A percentile compares a stretch with the other conserved stretches of the same genome.
Conservation (phyloP, 2,329 filamentous ascomycete species). For the Neofusicoccum laricinum region DNA sequence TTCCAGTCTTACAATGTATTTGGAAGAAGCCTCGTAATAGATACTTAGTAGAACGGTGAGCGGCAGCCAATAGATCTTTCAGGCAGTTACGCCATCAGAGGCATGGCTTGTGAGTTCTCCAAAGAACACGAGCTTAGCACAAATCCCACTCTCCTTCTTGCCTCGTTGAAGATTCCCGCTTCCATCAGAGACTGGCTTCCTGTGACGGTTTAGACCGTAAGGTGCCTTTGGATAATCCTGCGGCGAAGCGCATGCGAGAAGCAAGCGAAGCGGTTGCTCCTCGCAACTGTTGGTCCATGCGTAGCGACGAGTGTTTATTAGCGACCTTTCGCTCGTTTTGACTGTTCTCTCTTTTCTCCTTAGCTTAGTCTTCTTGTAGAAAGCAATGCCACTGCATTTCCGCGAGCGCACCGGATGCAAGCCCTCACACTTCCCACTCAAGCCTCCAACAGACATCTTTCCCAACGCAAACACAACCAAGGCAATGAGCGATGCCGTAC, state of each 20-base stretch:
- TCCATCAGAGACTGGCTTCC: neutral
- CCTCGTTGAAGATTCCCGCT: conserved; percentile 3
- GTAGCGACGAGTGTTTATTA: too few relatives aligned
- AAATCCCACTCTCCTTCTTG: neutral
- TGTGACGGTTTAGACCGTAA: too few relatives aligned
- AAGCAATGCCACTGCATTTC: too few relatives aligned
- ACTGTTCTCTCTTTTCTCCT: too few relatives aligned
- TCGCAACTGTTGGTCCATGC: too few relatives aligned
- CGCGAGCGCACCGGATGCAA: neutral
- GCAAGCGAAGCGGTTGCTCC: too few relatives aligned
- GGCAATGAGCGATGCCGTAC: neutral
- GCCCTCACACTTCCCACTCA: neutral
- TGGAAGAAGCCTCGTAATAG: neutral
- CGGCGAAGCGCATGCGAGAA: too few relatives aligned
- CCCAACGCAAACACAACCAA: conserved; percentile 5
- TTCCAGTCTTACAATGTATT: neutral
- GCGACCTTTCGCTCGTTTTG: too few relatives aligned
- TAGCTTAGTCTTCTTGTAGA: too few relatives aligned
- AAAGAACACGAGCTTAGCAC: neutral
- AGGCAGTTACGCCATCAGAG: neutral
- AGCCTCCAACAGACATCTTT: neutral
- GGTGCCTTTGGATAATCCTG: too few relatives aligned
- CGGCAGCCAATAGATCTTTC: neutral
- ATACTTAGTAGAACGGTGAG: neutral
- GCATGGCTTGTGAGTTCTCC: neutral